Evolutionary conservation across 140 eudicot genomes (phyloP), one percentile per base, ranked within the genome.

Genomic region (Bidens hawaiensis): DNA sequence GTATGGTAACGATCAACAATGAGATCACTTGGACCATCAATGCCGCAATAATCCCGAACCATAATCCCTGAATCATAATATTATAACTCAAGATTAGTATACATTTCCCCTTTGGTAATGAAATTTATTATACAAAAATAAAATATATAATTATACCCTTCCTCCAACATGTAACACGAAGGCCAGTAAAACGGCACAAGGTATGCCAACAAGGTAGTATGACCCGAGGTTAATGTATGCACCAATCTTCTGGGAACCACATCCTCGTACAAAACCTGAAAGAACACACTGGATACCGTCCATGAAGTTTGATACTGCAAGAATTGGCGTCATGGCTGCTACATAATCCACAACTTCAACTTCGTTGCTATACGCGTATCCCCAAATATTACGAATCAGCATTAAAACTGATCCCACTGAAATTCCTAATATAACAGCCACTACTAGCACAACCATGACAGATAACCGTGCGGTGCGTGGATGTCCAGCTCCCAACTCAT

Each of bases 191-290:
- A 86, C 55, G 15, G 94, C 93, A 13, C 42, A 58, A 25, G 97
- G 97, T 21, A 86, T 79, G 62, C 97, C 97, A 76, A 86, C 90
- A 62, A 90, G 79, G 66, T 90, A 86, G 69, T 86, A 86, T 6
- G 95, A 77, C 21, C 95, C 97, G 25, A 90, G 94, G 64, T 90
- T 86, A 57, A 90, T 77, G 63, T 38, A 81, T 30, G 97, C 97
- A 10, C 97, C 95, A 33, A 81, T 81, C 62, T 86, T 80, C 53
- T 90, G 97, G 82, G 83, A 73, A 7, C 97, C 97, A 59, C 90
- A 79, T 79, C 97, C 97, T 79, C 95, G 79, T 19, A 82, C 94
- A 40, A 77, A 54, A 86, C 97, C 97, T 62, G 94, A 79, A 67
- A 90, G 90, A 74, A 90, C 97, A 65, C 78, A 69, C 58, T 81